Evolutionary conservation across 2,329 filamentous ascomycete species (phyloP), one percentile per base, ranked within the genome.

Genomic region (Fusarium albosuccineum): DNA sequence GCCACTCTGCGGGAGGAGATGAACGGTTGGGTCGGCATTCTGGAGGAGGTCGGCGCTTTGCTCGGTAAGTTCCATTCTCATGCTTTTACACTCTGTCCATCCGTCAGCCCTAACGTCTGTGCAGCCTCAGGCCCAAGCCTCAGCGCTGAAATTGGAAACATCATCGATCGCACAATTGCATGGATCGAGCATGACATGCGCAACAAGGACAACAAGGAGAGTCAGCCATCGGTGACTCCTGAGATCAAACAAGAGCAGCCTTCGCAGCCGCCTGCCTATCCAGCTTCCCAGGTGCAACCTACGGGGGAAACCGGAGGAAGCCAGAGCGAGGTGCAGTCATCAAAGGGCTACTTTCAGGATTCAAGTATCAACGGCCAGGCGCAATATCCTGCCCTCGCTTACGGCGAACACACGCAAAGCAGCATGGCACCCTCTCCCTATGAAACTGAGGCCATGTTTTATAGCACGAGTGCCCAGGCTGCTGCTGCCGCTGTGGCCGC

Each of bases 11-110:
- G 85, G 64, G 78, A 82, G 9, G 90, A 94, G 54, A 93, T 93
- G 90, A 83, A 86, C 33, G 78, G 82, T 22, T 94, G 92, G 89
- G 80, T 92, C 48, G 82, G 83, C 34, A 86, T 94, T 41, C 84
- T 95, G 66, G 85, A 85, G 29, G 89, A 92, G 59, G 88, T 89
- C 48, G 87, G 89, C 17, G 80, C 81, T 39, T 79, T 92, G n/a
- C 78, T 93, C 41, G 90, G 91, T 92, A 81, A 77, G 85, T 82
- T 37, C 56, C 49, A 40, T 11, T 5, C 9, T 27, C 49, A 40
- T 11, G 7, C 9, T 27, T 39, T 33, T 6, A 16, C 27, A 13
- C 11, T 30, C 29, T 29, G 9, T 41, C 36, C 13, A 37, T 33
- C 9, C 49, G 53, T 37, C 54, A 56, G 42, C 36, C 34, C 72